Base-by-base conservation (phyloP, 2,329 filamentous ascomycete species). In the Cladorrhinum sp. region DNA sequence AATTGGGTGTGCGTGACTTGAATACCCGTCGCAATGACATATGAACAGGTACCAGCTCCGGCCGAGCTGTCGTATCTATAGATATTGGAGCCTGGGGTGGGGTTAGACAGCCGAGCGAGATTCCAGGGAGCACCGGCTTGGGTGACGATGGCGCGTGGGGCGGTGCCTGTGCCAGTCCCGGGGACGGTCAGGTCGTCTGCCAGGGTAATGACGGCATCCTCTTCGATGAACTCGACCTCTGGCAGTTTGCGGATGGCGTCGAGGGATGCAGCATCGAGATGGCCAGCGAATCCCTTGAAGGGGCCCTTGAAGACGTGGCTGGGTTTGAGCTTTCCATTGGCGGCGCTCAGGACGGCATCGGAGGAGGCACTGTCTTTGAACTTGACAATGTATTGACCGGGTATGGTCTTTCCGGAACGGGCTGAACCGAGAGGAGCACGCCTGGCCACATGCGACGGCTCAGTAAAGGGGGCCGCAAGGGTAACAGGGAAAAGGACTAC, bases 11-110 rank as follows among this genome's bases (percentile, higher is more conserved):
- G 79, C 26, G 67, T 52, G 16, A 72, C 74, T 59, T 73, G 72
- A 61, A 82, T 78, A 63, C 80, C 80, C 2, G 79, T 81, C 69
- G 82, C 80, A 60, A 82, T 76, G 57, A 82, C 67, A 49, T 72
- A 73, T 10, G 71, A 60, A 58, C 71, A 73, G 20, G 69, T 71
- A 20, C 70, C 71, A 21, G 62, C 67, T 23, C 71, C 71, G 48
- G 68, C 69, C 26, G 53, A 64, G 61, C 64, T 62, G 59, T 73
- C 71, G 63, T 71, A 72, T n/a, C 55, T 57, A 61, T 73, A 73
- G 39, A 64, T 62, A 50, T 66, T 67, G 28, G 64, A 64, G 33
- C 64, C 67, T 10, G n/a, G 2, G 7, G 14, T 36, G 12, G 14
- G 58, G 62, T 61, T 59, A 12, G 70, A 72, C 46, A 73, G 58